Percentiles rank a stretch among this genome's conserved stretches.
These are phyloP conservation scores for Aspergillus ruber DNA, from an alignment of 2,329 filamentous ascomycete species.

Conservation along the genomic window DNA sequence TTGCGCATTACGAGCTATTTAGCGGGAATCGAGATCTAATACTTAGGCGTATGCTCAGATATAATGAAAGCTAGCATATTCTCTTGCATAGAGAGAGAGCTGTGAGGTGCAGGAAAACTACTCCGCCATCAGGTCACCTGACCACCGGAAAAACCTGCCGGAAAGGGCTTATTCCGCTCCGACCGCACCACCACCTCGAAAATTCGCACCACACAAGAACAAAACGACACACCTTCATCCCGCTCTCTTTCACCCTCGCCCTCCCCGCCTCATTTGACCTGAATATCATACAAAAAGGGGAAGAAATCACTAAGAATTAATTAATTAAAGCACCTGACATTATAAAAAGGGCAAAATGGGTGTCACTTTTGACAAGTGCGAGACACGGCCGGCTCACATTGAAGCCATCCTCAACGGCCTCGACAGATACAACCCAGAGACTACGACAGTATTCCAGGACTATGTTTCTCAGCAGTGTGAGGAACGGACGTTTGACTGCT, in stretches of 20 bases:
- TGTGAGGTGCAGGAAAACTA: neutral
- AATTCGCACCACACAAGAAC: constrained; percentile 16
- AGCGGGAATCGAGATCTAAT: too few relatives aligned
- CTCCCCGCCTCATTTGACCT: neutral
- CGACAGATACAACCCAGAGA: constrained; percentile 97
- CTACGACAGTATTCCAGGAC: constrained; percentile 84
- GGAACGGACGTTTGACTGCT: constrained; percentile 87
- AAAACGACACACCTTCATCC: neutral
- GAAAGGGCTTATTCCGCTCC: neutral
- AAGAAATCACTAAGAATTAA: neutral
- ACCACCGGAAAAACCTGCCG: constrained; percentile 3
- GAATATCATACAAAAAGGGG: neutral
- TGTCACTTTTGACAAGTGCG: constrained; percentile 71
- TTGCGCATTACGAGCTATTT: too few relatives aligned
- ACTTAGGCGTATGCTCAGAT: too few relatives aligned
- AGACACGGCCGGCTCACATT: constrained; percentile 87
- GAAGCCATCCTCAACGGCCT: constrained; percentile 91
- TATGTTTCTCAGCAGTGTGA: constrained; percentile 95
- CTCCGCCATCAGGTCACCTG: neutral
- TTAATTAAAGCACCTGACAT: constrained; percentile 5
- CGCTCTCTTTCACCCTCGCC: neutral
- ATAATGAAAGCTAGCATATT: too few relatives aligned
- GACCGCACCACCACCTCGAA: constrained; percentile 7
- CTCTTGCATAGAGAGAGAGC: too few relatives aligned
- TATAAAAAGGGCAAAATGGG: constrained; percentile 17